Base-by-base conservation (phyloP, 2,329 filamentous ascomycete genomes). In the Nemania serpens region DNA sequence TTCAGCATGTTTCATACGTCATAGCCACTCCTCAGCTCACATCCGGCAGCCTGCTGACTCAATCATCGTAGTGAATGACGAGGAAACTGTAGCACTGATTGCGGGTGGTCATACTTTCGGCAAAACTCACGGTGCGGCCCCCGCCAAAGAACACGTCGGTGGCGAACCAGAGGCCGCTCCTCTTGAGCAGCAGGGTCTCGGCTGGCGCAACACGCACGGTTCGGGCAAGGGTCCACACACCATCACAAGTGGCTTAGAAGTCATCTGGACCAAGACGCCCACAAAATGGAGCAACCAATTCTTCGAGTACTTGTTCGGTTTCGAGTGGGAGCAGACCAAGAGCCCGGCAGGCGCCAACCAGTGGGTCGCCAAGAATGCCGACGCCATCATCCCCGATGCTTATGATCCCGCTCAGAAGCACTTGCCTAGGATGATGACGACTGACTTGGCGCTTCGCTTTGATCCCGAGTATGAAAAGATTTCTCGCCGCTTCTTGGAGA, bases 41-140 rank as follows among this genome's bases (percentile, higher is more conserved):
- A 25, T 15, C n/a, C n/a, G 20, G 5, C 2, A n/a, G 10, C 13
- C 11, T 15, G 45, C 62, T 64, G 12, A 66, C 46, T 41, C 11
- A 2, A 20, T 43, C 34, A 3, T 12, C 2, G 6, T 29, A 66
- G 64, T 93, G 90, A 86, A 91, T 72, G 89, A 93, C 72, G 87
- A 91, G 76, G 90, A 93, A 81, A 93, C 90, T 0, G 90, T 91
- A 55, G 90, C 90, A 13, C 79, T 93, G 47, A 93, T 93, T 72
- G 88, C 88, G 41, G 90, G 90, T 71, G 90, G 90, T 41, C 90
- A 93, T 80, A 82, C 86, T 25, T 91, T 93, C 69, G 90, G 90
- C 70, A 93, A 93, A 84, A 91, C 89, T 0, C 90, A 93, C 76
- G 90, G 90, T 69, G 90, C 90, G 34, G 89, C 78, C 58, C n/a